Conservation (phyloP, 2,329 filamentous ascomycete genomes). For the Tolypocladium pustulatum region DNA sequence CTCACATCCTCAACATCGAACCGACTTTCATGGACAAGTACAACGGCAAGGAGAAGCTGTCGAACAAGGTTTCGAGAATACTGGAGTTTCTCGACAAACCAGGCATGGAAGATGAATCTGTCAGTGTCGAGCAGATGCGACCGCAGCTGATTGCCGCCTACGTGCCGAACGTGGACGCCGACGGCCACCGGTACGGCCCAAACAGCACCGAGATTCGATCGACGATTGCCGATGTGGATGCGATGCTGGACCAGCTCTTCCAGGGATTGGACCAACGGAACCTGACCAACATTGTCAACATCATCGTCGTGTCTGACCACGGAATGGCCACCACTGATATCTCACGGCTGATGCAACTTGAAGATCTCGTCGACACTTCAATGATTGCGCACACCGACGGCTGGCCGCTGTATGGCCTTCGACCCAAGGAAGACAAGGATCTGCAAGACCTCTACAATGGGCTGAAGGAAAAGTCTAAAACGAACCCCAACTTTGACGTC, state of each 20-base stretch:
- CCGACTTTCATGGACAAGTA: constrained; percentile 77
- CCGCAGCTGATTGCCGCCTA: constrained; percentile 92
- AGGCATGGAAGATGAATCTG: constrained; percentile 50
- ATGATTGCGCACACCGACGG: constrained; percentile 81
- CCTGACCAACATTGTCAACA: constrained; percentile 79
- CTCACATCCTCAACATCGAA: constrained; percentile 63
- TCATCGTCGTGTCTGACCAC: constrained; percentile 94
- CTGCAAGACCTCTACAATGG: constrained; percentile 57
- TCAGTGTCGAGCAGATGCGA: constrained; percentile 43
- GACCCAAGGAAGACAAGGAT: constrained; percentile 61
- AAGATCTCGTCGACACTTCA: constrained; percentile 71
- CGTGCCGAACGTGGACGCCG: constrained; percentile 80
- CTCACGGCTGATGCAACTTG: constrained; percentile 72
- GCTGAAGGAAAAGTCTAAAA: constrained; percentile 43
- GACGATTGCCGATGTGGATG: constrained; percentile 72
- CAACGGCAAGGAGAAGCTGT: constrained; percentile 65
- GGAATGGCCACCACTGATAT: constrained; percentile 93
- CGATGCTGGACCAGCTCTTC: constrained; percentile 71
- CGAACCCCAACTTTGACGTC: constrained; percentile 66
- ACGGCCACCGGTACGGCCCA: constrained; percentile 81
- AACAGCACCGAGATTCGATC: constrained; percentile 84
- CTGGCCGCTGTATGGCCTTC: constrained; percentile 85
- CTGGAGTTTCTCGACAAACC: constrained; percentile 78
- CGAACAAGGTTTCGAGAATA: constrained; percentile 68
- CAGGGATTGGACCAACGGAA: constrained; percentile 69